These are phyloP conservation scores for Coprinopsis cinerea DNA, from an alignment of 768 basidiomycete species.

Conservation along the genomic window DNA sequence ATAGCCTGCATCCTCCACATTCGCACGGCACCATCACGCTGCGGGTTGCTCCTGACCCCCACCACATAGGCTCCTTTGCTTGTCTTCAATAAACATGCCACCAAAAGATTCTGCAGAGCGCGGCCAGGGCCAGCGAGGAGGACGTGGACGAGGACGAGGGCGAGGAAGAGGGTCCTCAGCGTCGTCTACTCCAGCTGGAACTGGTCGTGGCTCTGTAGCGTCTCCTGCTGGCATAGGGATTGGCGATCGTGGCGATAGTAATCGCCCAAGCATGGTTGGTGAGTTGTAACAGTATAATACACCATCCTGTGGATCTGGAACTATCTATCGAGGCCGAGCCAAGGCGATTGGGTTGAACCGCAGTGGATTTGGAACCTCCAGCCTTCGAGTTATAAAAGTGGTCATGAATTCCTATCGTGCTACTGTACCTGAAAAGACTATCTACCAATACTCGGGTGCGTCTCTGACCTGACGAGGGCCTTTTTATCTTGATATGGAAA, in stretches of 20 bases:
- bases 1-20: no score
- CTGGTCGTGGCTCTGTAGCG: conserved; percentile 1
- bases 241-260: conserved; percentile 3
- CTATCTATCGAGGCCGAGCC: conserved; percentile 16
- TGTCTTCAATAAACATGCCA: conserved; percentile 8
- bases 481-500: neutral
- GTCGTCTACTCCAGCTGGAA: neutral
- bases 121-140: conserved; percentile 1
- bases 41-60: neutral
- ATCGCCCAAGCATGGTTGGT: conserved; percentile 12
- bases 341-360: conserved; percentile 59
- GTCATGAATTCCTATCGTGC: conserved; percentile 44
- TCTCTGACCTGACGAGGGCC: neutral
- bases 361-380: conserved; percentile 45
- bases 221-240: conserved; percentile 5
- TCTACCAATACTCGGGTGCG: conserved; percentile 65
- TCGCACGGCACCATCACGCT: no score
- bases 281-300: neutral
- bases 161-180: neutral
- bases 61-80: conserved; percentile 2
- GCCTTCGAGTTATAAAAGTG: conserved; percentile 19
- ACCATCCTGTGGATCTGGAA: neutral
- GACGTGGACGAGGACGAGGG: neutral
- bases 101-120: conserved; percentile 6
- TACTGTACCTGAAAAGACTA: conserved; percentile 43